Evolutionary conservation across 1,284 basidiomycete genomes (phyloP).

Genomic region (Trichosporon ovoides): DNA sequence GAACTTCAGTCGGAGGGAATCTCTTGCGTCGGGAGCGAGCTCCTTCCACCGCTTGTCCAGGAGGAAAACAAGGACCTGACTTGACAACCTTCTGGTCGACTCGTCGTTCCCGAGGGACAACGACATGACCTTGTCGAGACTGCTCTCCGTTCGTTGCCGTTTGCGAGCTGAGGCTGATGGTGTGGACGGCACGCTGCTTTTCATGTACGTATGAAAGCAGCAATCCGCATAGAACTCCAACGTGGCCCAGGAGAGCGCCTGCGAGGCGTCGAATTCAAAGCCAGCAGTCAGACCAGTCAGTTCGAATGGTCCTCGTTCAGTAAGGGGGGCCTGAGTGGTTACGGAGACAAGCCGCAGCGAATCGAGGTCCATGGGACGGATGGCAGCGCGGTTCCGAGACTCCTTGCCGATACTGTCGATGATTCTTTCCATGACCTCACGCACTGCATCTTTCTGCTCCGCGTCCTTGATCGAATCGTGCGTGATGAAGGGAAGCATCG

Average conservation of each 20-base stretch:
- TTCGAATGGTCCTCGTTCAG: conserved; percentile 21
- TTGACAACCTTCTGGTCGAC: conserved; percentile 51
- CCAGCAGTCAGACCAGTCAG: conserved; percentile 51
- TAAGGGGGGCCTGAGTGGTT: neutral
- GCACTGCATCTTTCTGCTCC: conserved; percentile 25
- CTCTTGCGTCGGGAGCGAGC: conserved; percentile 58
- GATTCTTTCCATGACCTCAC: conserved; percentile 55
- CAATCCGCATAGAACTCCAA: conserved; percentile 78
- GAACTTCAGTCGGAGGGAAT: conserved; percentile 57
- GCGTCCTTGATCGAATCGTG: conserved; percentile 26
- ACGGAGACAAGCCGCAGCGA: conserved; percentile 8
- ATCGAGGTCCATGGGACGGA: conserved; percentile 58
- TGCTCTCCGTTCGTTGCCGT: conserved; percentile 52
- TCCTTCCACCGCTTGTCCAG: conserved; percentile 66
- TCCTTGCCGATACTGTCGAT: conserved; percentile 56
- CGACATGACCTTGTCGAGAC: conserved; percentile 58
- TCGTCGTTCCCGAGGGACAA: conserved; percentile 51
- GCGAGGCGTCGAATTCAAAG: conserved; percentile 61
- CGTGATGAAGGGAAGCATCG: conserved; percentile 66
- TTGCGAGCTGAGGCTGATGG: conserved; percentile 33
- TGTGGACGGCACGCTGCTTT: neutral
- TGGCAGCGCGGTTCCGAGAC: conserved; percentile 59
- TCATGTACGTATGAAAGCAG: conserved; percentile 49
- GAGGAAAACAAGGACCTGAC: conserved; percentile 80
- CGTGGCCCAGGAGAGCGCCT: conserved; percentile 73